Evolutionary conservation across 2,329 filamentous ascomycete species (phyloP), one percentile per base, ranked within the genome.

Genomic region (Colletotrichum limetticola): DNA sequence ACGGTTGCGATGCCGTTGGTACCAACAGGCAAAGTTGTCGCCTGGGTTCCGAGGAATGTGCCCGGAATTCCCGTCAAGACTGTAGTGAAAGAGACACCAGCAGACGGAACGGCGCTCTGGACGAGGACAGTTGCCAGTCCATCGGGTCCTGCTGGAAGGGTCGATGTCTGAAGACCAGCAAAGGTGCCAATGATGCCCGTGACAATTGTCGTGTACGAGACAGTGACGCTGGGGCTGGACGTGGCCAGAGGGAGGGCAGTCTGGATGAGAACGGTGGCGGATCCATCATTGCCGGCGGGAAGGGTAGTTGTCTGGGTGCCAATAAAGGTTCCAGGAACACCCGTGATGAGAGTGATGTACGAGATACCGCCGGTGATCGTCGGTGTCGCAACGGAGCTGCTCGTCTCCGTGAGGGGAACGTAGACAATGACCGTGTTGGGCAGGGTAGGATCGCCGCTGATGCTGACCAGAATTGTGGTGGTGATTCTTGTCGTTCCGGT

Each of bases 101-200:
- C 22, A n/a, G 58, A 61, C 7, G 58, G 58, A 5, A 61, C 11
- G 16, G 58, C 58, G 7, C 35, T 68, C 28, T 67, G 55, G 55
- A 68, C 46, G 2, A 71, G 35, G 14, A 71, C 56, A 5, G 68
- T 71, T 7, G 62, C 68, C 12, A 67, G 16, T 16, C 52, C 63
- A 24, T 52, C 22, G 26, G 66, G 16, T 11, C 58, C 56, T n/a
- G 55, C 42, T 16, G 68, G 68, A 24, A 67, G 26, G 4, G 68
- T 71, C n/a, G 53, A 60, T 11, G 68, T 71, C 19, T 57, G 58
- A 30, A 49, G 37, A 46, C 58, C 68, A 7, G 49, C 56, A 22
- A 60, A 61, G 9, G 5, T 61, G 19, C 58, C 58, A 16, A 61
- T 4, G 9, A 49, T 30, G 3, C 58, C 37, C 22, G 35, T 61